phyloP scores from a whole-genome alignment of 495 filamentous ascomycete genomes.

The Clavariopsis aquatica region DNA sequence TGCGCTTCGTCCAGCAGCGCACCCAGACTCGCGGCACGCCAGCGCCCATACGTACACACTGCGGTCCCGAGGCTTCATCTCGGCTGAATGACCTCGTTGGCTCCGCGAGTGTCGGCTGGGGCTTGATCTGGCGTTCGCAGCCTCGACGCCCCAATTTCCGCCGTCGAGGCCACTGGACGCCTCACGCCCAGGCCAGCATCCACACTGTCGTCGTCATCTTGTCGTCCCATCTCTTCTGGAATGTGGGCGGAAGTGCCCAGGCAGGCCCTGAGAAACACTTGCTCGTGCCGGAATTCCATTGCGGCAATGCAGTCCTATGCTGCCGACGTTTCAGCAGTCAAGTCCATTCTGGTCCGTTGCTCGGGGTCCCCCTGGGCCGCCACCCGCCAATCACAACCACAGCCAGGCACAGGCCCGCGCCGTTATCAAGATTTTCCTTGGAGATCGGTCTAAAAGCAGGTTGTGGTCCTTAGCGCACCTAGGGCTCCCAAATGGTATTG shows the following conservation, averaged over 20 bases:
- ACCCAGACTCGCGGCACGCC: not conserved
- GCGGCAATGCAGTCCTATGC: not conserved
- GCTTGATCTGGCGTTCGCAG: constrained; percentile 4
- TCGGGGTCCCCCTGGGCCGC: not conserved
- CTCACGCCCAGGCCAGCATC: not conserved
- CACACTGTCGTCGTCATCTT: not conserved
- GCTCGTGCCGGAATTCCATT: not conserved
- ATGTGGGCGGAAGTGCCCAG: not conserved
- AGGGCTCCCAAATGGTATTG: not conserved
- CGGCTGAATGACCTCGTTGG: constrained; percentile 19
- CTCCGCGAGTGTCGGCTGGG: constrained; percentile 9
- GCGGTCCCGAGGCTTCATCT: constrained; percentile 1
- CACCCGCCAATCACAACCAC: not conserved
- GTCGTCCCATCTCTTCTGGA: not conserved
- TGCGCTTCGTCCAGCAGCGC: not conserved
- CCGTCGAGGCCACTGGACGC: not conserved
- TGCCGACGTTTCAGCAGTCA: not conserved
- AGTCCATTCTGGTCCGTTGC: not conserved
- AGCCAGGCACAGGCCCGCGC: not conserved
- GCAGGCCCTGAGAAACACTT: not conserved
- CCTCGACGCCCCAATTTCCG: constrained; percentile 20
- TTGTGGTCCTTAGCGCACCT: not conserved
- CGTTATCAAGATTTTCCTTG: not conserved
- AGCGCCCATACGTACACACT: not conserved
- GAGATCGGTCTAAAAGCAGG: not conserved